Base-by-base conservation (phyloP, 1,139 yeast species). In the Taphrina confusa region DNA sequence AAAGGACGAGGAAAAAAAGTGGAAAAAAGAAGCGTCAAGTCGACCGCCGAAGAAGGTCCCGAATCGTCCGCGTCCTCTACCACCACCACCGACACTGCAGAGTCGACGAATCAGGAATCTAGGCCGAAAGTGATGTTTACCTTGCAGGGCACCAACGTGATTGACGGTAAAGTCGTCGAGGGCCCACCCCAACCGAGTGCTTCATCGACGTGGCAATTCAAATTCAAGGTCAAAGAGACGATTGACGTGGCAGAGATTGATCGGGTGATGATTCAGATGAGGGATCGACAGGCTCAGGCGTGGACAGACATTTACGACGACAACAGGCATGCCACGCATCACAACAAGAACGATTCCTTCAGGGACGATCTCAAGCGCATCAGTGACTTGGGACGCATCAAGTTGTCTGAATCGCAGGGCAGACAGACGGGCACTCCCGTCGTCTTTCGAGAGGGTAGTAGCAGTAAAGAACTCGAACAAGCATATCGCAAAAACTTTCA, bases 361-460 rank as follows among this genome's bases (percentile, higher is more conserved):
- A 22, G 25, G n/a, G 16, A 31, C 30, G 58, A 54, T 12, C 34
- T 54, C n/a, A 31, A 54, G 44, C 37, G 40, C 39, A 46, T 54
- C 50, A 54, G 58, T 25, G 51, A 54, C 25, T 27, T 46, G 22
- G 58, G 58, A n/a, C 58, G 58, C 16, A 34, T 54, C 34, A 42
- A 34, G 44, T 30, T 54, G 16, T 30, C 23, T 11, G 36, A 44
- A 37, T 28, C 25, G 11, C 4, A 31, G 25, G 36, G 25, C 6
- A 20, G 27, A 18, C 50, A 34, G 28, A 34, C 25, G 11, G 34
- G 27, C n/a, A 18, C 27, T 16, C 58, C 58, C 11, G 44, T 54
- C 45, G 42, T 54, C 33, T 54, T 16, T 18, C 31, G 42, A 4
- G 52, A 47, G 31, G 23, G 42, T 42, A 40, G 27, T 18, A 47